Evolutionary conservation across 305 asterid species (phyloP), one percentile per base, ranked within the genome.

Genomic region (Plantago coronopus): DNA sequence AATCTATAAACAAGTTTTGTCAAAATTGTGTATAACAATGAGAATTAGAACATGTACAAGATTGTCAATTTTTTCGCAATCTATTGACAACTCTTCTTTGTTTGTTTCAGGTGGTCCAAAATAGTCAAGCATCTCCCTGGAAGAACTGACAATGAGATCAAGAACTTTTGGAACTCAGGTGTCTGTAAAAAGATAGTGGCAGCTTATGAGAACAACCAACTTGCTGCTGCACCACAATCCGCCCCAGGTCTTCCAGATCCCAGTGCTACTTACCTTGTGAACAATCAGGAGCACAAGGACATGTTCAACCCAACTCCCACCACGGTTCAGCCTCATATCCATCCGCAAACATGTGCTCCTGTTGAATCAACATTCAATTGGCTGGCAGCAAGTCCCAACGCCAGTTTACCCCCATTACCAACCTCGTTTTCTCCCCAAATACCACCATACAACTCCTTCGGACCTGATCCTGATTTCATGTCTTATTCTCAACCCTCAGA

Each of bases 131-230:
- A 29, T 7, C 46, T 55, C 21, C 46, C 61, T 7, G 61, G 61
- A 12, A 16, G 61, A 55, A 55, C 61, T 17, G 61, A 31, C 45
- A 55, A 55, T n/a, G 61, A 55, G 3, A 40, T 55, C 7, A 55
- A 55, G 61, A 55, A 55, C 21, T 55, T 55, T 9, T 55, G 61
- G 61, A 55, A 29, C 45, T 29, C 61, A 3, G 19, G 19, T 16
- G 17, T 29, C 46, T 29, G 17, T 45, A 55, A 55, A 55, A 55
- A 55, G 45, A 0, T 29, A 19, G 8, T 15, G 44, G 22, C 19
- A 16, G 11, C 5, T 29, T 54, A 4, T n/a, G 31, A 17, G 17
- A 29, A 4, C 2, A 50, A 50, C 21, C 57, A 22, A 13, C 27
- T 5, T 12, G 17, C n/a, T n/a, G n/a, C n/a, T n/a, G n/a, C n/a